These are phyloP conservation scores for Pistacia atlantica DNA, from an alignment of 345 rosid species.

Conservation along the genomic window DNA sequence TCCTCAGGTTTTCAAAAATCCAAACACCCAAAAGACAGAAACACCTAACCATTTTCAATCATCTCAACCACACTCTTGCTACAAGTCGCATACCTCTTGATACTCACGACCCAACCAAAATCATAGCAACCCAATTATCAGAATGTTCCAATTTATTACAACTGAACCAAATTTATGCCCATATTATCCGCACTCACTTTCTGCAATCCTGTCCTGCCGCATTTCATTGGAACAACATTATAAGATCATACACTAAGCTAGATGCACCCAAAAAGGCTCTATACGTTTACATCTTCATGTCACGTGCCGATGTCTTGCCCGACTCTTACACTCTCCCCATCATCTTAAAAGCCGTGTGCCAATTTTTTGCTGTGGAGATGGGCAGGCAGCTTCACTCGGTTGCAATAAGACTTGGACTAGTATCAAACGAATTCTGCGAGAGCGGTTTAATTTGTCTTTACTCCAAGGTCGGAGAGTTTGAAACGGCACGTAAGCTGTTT, in stretches of 20 bases:
- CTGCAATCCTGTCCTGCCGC: slow-evolving; percentile 41
- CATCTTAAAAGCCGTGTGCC: slow-evolving; percentile 54
- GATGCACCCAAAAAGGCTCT: slow-evolving; percentile 56
- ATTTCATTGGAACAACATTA: slow-evolving; percentile 71
- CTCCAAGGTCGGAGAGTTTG: slow-evolving; percentile 50
- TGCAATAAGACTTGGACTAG: slow-evolving; percentile 56
- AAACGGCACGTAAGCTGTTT: slow-evolving; percentile 56
- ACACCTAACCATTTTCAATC: slow-evolving; percentile 15
- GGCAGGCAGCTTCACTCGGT: slow-evolving; percentile 70
- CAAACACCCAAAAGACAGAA: slow-evolving; percentile 4
- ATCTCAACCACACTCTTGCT: slow-evolving; percentile 22
- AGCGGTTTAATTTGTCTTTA: slow-evolving; percentile 70
- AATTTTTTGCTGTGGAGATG: slow-evolving; percentile 33
- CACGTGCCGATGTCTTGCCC: slow-evolving; percentile 51
- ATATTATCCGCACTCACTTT: slow-evolving; percentile 44
- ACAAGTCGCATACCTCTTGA: slow-evolving; percentile 9
- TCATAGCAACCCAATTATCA: slow-evolving; percentile 44
- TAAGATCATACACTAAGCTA: slow-evolving; percentile 64
- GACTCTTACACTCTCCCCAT: slow-evolving; percentile 81
- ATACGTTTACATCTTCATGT: slow-evolving; percentile 52
- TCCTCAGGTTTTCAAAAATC: not conserved
- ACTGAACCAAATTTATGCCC: slow-evolving; percentile 56
- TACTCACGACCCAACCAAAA: slow-evolving; percentile 33
- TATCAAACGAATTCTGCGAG: slow-evolving; percentile 66
- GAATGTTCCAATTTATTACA: slow-evolving; percentile 42